Base-by-base conservation (phyloP, 441 rosid species). In the Aquilaria agallochum region DNA sequence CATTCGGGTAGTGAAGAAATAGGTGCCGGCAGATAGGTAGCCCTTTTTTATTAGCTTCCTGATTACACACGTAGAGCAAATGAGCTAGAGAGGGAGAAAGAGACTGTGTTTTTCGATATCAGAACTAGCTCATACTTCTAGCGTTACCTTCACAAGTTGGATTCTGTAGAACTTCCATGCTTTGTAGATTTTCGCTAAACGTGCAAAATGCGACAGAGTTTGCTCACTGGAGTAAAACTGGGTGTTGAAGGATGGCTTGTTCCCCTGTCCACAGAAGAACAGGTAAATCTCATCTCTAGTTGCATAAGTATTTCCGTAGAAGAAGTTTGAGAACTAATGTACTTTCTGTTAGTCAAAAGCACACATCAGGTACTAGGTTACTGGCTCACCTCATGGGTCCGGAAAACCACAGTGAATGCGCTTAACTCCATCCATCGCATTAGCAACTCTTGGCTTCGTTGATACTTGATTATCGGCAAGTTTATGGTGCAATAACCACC, bases 341-440 rank as follows among this genome's bases (percentile, higher is more conserved):
- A 20, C 27, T 20, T 20, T 20, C 1, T 20, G 27, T 20, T 20
- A 20, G 27, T 20, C 27, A 20, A 20, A 20, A 6, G 10, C 45
- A 40, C 7, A 50, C 46, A 15, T 64, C 65, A 60, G 65, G 58
- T 51, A 53, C 51, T 9, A 46, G 36, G 56, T 36, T 46, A 59
- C 61, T 31, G 14, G 63, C 76, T 75, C 74, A 77, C 93, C 76
- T 87, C 90, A 65, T 84, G 93, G 46, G 93, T 87, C 47, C 90
- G 81, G 75, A 87, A 84, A 55, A 87, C 80, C 11, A 73, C 62
- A 46, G 88, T 84, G 76, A 84, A 82, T 59, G 90, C 86, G 67
- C 74, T 87, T 46, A 87, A 71, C 81, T 87, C 93, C 90, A 87
- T 84, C 93, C 93, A 87, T 60, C 90, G 75, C 66, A 82, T 62